Evolutionary conservation across 2,329 filamentous ascomycete genomes (phyloP), one percentile per base, ranked within the genome.

Genomic region (Balansia obtecta): DNA sequence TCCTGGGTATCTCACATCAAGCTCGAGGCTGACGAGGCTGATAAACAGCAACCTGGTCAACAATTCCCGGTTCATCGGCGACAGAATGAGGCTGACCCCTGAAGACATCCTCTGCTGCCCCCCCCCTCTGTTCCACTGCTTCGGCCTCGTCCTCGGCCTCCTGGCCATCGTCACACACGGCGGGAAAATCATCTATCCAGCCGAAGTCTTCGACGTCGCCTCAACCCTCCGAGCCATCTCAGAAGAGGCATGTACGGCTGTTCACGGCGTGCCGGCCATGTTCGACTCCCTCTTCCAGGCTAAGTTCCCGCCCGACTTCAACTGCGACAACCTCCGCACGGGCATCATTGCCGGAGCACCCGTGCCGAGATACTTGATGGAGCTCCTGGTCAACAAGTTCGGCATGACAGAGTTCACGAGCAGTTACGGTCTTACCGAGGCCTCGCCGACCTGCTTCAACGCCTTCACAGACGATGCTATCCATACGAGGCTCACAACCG

Each of bases 191-290:
- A 80, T 91, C 10, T 88, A 88, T 60, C 86, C 87, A 0, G 77
- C 78, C 55, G 83, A 88, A 58, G 79, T 83, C 0, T 91, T 91
- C 60, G 82, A 88, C 57, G 74, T 84, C 1, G 65, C 68, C 4
- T 79, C 83, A 0, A 83, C 83, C 2, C 71, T 90, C 34, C 72
- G 72, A 42, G 82, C 84, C 49, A 79, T 91, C 39, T 74, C 76
- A 1, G 74, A 82, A 48, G 82, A 86, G 61, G 69, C 71, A 44
- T 85, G 82, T 63, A 91, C 87, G 0, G 86, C 83, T 0, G 72
- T 91, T 0, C 86, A 90, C 61, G 87, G 87, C 34, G 87, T 91
- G 0, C 87, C 87, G 0, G 86, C 87, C 51, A 91, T 91, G 87
- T 88, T 89, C 64, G 85, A 88, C 61, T 81, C 82, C 0, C 66